phyloP scores from a whole-genome alignment of 352 stramenopile genomes.

The Peronospora belbahrii region DNA sequence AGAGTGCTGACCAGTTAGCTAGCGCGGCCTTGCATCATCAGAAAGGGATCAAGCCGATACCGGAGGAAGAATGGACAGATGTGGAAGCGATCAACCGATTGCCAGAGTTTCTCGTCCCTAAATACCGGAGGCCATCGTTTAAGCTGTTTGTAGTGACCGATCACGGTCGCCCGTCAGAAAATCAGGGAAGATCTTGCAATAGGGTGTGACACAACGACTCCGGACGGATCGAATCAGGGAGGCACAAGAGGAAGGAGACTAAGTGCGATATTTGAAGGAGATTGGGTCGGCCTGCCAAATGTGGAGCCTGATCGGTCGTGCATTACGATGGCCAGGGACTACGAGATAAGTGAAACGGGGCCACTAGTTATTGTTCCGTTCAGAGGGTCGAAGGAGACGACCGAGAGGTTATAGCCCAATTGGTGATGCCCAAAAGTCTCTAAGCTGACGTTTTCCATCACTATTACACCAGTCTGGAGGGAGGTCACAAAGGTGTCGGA shows the following conservation, averaged over 20 bases:
- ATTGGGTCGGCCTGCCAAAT: background rate
- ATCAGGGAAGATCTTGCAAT: background rate
- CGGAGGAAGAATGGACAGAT: too few relatives aligned
- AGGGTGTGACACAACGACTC: background rate
- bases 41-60: too few relatives aligned
- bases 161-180: background rate
- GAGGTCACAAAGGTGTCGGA: background rate
- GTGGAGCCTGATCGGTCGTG: background rate
- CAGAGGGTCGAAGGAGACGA: background rate
- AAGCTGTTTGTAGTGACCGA: background rate
- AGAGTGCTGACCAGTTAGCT: too few relatives aligned
- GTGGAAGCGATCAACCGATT: too few relatives aligned
- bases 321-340: background rate
- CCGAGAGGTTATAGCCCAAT: background rate
- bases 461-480: background rate
- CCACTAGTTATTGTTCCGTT: background rate
- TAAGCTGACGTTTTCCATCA: too few relatives aligned
- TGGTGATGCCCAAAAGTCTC: slow-evolving; percentile 2
- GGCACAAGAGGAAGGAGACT: slow-evolving; percentile 1
- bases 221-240: background rate
- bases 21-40: too few relatives aligned
- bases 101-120: too few relatives aligned
- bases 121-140: too few relatives aligned
- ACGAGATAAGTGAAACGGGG: background rate
- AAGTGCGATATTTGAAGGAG: background rate